Conservation (phyloP, 75 land plant species). For the Isoetes taiwanensis region DNA sequence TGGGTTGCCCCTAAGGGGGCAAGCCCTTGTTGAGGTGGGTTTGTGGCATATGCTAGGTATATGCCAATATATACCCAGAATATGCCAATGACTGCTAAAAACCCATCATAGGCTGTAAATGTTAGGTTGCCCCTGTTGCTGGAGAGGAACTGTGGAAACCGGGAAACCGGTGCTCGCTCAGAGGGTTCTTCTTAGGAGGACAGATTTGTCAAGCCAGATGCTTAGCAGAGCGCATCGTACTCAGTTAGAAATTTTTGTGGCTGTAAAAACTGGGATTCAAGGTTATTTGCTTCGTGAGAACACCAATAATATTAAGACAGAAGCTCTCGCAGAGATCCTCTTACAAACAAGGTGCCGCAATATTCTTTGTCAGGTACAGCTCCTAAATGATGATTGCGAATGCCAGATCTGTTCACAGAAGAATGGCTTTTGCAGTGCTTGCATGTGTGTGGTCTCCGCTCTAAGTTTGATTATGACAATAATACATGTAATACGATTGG, state of each 20-base stretch:
- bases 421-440: slow-evolving; percentile 79
- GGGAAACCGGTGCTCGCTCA: slow-evolving; percentile 43
- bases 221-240: slow-evolving; percentile 40
- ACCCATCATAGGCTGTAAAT: too few species aligned
- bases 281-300: slow-evolving; percentile 37
- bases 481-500: slow-evolving; percentile 97
- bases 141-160: too few species aligned
- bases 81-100: too few species aligned
- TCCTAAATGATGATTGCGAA: slow-evolving; percentile 90
- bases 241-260: slow-evolving; percentile 70
- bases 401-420: slow-evolving; percentile 70
- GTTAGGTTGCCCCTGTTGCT: too few species aligned
- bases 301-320: slow-evolving; percentile 31
- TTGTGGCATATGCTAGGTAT: too few species aligned
- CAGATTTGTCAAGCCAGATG: slow-evolving; percentile 54
- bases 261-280: slow-evolving; percentile 65
- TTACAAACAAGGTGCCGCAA: slow-evolving; percentile 53
- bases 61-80: too few species aligned
- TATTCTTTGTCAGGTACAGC: slow-evolving; percentile 44
- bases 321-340: slow-evolving; percentile 78
- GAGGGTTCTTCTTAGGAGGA: slow-evolving; percentile 41
- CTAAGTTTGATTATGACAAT: slow-evolving; percentile 74
- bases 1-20: too few species aligned
- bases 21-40: too few species aligned
- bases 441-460: slow-evolving; percentile 95